phyloP scores from a whole-genome alignment of 2,329 filamentous ascomycete genomes.

The Fusarium xyrophilum region DNA sequence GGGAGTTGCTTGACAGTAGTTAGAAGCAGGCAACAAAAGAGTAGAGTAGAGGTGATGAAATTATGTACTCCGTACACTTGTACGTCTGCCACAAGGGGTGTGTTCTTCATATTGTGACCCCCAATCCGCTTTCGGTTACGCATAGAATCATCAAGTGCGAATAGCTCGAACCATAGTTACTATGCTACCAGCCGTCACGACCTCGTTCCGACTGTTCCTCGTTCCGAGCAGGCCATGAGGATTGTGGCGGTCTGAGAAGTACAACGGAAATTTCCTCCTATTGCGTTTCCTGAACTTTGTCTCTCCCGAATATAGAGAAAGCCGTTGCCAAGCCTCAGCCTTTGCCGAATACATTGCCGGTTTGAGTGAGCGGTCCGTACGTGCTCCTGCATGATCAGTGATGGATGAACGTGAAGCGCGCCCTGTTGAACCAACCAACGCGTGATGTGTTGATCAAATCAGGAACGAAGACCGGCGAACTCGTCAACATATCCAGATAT shows the following conservation, averaged over 20 bases:
- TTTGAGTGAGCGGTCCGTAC: background rate
- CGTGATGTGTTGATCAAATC: background rate
- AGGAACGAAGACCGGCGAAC: slow-evolving; percentile 3
- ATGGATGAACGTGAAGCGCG: background rate
- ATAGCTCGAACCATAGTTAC: background rate
- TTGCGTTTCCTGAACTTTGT: background rate
- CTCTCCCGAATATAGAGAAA: background rate
- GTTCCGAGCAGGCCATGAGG: background rate
- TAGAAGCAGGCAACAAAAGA: background rate
- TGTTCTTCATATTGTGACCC: background rate
- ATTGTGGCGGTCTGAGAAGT: background rate
- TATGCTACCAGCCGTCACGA: background rate
- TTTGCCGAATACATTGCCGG: background rate
- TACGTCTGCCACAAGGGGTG: background rate
- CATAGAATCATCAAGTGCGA: background rate
- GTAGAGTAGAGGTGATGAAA: slow-evolving; percentile 1
- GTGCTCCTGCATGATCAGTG: background rate
- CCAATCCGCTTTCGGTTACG: background rate
- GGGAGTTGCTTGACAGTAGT: background rate
- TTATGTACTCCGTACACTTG: background rate
- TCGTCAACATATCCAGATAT: background rate
- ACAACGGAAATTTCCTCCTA: background rate
- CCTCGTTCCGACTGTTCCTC: background rate
- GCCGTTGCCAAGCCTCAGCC: slow-evolving; percentile 8
- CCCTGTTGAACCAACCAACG: background rate